phyloP scores from a whole-genome alignment of 306 rosid genomes.

The Glycine tomentella region DNA sequence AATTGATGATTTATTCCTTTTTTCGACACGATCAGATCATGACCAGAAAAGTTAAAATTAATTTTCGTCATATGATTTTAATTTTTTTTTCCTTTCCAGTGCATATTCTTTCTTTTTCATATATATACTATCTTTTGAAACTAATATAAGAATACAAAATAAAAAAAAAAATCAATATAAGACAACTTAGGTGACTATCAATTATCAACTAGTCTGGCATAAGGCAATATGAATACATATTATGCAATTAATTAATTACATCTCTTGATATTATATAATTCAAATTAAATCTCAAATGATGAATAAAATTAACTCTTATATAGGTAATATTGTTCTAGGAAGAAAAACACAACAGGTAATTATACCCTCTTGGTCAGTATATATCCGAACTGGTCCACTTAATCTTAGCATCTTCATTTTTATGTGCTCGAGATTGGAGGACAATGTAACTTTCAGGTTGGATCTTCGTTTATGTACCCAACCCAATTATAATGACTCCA shows the following conservation, averaged over 20 bases:
- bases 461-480: no score
- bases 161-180: background rate
- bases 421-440: no score
- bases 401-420: no score
- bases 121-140: background rate
- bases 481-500: no score
- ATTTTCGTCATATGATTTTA: background rate
- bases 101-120: background rate
- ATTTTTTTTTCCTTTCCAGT: no score
- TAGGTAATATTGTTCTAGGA: no score
- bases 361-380: no score
- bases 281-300: background rate
- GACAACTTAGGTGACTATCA: background rate
- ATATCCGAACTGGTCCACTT: no score
- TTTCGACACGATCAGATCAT: background rate
- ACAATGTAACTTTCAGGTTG: no score
- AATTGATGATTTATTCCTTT: background rate
- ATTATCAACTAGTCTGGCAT: conserved; percentile 9
- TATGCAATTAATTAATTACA: background rate
- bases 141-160: background rate
- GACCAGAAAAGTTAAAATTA: background rate
- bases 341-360: no score
- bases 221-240: background rate
- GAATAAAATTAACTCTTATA: background rate
- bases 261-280: background rate